These are phyloP conservation scores for Suillus ampliporus DNA, from an alignment of 768 basidiomycete genomes.

Conservation along the genomic window DNA sequence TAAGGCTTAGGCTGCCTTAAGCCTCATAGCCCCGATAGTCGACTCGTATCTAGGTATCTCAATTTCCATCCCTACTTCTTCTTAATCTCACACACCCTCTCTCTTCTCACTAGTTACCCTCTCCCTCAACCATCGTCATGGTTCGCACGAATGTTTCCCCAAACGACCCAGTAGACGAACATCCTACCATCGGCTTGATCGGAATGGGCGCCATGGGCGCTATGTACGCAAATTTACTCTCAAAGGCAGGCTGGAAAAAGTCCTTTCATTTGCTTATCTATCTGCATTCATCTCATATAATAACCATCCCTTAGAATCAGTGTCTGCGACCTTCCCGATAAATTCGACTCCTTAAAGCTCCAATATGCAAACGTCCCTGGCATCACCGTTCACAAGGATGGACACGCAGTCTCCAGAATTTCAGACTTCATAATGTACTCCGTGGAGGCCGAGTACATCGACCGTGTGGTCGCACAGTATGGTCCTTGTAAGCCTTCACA, in stretches of 20 bases:
- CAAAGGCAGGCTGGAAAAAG: conserved; percentile 87
- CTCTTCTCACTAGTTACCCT: neutral
- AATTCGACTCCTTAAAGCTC: conserved; percentile 63
- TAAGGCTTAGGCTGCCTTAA: too few species aligned
- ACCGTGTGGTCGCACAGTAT: conserved; percentile 81
- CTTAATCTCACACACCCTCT: neutral
- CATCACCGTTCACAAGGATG: conserved; percentile 73
- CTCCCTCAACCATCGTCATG: conserved; percentile 19
- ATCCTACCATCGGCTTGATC: conserved; percentile 88
- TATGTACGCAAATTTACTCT: conserved; percentile 88
- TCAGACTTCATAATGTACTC: conserved; percentile 96
- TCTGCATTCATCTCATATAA: conserved; percentile 15
- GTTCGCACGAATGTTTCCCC: conserved; percentile 36
- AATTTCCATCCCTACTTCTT: neutral
- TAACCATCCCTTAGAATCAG: conserved; percentile 62
- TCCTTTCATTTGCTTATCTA: conserved; percentile 35
- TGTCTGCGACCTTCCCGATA: conserved; percentile 85
- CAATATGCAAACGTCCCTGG: conserved; percentile 67
- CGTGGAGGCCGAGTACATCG: conserved; percentile 90
- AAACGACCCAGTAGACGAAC: conserved; percentile 46
- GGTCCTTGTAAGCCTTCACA: conserved; percentile 77
- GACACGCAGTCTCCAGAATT: conserved; percentile 85
- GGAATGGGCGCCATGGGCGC: conserved; percentile 98
- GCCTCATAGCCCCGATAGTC: neutral
- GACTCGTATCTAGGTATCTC: neutral